A percentile compares a stretch with the other conserved stretches of the same genome.
Conservation (phyloP, 352 stramenopile genomes). For the Thraustochytrium sp. region DNA sequence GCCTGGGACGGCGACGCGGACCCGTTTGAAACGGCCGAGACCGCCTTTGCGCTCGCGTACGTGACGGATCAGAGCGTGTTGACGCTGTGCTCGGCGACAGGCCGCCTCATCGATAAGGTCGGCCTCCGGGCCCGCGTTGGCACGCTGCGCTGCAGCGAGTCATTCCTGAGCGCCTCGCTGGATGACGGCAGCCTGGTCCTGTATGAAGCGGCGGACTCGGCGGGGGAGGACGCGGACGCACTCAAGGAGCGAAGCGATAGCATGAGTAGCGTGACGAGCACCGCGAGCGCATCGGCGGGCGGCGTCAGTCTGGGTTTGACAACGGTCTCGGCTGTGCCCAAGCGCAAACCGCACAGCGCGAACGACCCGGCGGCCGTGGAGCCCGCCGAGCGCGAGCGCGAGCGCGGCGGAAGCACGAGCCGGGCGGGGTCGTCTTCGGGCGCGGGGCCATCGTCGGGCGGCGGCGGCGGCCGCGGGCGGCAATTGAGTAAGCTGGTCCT, state of each 20-base stretch:
- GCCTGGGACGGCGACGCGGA: background rate
- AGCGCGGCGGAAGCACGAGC: background rate
- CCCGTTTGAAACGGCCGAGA: background rate
- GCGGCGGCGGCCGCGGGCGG: too few relatives aligned
- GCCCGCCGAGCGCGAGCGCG: too few relatives aligned
- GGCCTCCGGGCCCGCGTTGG: background rate
- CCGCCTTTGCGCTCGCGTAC: background rate
- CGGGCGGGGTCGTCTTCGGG: too few relatives aligned
- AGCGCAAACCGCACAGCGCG: too few relatives aligned
- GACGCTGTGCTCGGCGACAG: background rate
- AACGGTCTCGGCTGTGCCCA: too few relatives aligned
- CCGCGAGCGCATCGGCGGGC: too few relatives aligned
- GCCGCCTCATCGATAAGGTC: background rate
- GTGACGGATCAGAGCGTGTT: background rate
- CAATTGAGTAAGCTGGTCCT: background rate
- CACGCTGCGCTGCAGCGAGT: background rate
- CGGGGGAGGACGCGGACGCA: too few relatives aligned
- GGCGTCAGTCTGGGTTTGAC: too few relatives aligned
- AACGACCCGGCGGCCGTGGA: too few relatives aligned
- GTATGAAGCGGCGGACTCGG: background rate
- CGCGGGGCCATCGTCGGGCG: background rate
- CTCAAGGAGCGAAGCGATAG: background rate
- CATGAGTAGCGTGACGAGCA: background rate
- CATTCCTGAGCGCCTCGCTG: background rate
- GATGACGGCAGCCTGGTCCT: slow-evolving; percentile 1